phyloP scores from a whole-genome alignment of 2,329 filamentous ascomycete species.

The Penicillium sp. region DNA sequence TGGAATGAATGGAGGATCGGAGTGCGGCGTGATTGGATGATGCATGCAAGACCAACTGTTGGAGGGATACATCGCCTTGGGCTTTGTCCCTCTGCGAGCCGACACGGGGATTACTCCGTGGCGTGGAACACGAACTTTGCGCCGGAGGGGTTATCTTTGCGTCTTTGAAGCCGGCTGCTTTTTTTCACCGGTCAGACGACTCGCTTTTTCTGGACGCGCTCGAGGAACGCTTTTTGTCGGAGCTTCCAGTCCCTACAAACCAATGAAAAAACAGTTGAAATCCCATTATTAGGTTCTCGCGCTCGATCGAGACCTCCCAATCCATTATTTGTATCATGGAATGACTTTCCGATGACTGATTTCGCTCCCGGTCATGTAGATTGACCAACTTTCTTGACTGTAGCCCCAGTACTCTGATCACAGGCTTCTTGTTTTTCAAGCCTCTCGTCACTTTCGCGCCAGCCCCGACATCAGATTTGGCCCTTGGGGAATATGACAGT shows the following conservation, averaged over 20 bases:
- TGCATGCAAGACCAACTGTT: slow-evolving; percentile 32
- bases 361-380: neutral
- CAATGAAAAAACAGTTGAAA: slow-evolving; percentile 45
- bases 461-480: neutral
- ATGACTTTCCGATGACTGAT: neutral
- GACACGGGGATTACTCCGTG: slow-evolving; percentile 28
- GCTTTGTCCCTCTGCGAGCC: slow-evolving; percentile 33
- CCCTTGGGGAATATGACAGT: too few species aligned
- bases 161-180: slow-evolving; percentile 27
- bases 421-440: neutral
- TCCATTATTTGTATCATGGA: slow-evolving; percentile 7
- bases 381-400: neutral
- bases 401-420: neutral
- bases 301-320: slow-evolving; percentile 7
- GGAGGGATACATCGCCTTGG: slow-evolving; percentile 26
- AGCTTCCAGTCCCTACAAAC: slow-evolving; percentile 34
- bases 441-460: neutral
- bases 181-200: slow-evolving; percentile 29
- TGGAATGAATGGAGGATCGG: slow-evolving; percentile 29
- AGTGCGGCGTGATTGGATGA: slow-evolving; percentile 28
- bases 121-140: slow-evolving; percentile 11
- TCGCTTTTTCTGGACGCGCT: slow-evolving; percentile 33
- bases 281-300: slow-evolving; percentile 23
- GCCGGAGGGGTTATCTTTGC: slow-evolving; percentile 25
- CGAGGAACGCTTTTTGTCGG: slow-evolving; percentile 31